Conservation (phyloP, 352 stramenopile genomes). For the Hyphochytrium catenoides region DNA sequence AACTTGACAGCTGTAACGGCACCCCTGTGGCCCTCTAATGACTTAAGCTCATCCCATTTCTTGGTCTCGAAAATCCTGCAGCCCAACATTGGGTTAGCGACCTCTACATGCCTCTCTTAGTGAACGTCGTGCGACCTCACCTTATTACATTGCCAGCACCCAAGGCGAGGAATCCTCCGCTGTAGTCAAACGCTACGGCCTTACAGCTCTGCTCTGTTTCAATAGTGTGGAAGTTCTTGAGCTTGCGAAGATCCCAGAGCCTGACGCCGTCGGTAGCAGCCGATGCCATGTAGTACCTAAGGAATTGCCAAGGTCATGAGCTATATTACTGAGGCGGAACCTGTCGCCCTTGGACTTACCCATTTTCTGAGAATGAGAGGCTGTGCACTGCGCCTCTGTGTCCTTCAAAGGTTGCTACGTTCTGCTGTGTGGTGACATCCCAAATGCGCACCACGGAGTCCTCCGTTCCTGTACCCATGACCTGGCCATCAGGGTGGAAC, state of each 20-base stretch:
- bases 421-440: constrained; percentile 60
- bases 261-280: constrained; percentile 47
- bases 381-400: constrained; percentile 32
- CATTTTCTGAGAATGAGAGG: constrained; percentile 81
- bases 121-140: no score
- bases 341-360: no score
- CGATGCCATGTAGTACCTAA: constrained; percentile 76
- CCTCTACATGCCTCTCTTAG: no score
- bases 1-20: constrained; percentile 29
- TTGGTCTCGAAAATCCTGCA: constrained; percentile 35
- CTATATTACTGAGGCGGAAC: no score
- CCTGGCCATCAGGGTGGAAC: constrained; percentile 85
- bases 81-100: constrained; percentile 17
- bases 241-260: constrained; percentile 82
- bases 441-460: constrained; percentile 64
- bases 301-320: no score
- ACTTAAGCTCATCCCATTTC: constrained; percentile 27
- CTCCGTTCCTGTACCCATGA: constrained; percentile 46
- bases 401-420: constrained; percentile 62
- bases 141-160: no score
- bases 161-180: constrained; percentile 24
- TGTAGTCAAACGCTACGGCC: constrained; percentile 28
- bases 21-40: constrained; percentile 34
- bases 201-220: constrained; percentile 23
- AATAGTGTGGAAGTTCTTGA: constrained; percentile 39